These are phyloP conservation scores for Breviolum minutum DNA, from an alignment of 73 alveolate species.

Conservation along the genomic window DNA sequence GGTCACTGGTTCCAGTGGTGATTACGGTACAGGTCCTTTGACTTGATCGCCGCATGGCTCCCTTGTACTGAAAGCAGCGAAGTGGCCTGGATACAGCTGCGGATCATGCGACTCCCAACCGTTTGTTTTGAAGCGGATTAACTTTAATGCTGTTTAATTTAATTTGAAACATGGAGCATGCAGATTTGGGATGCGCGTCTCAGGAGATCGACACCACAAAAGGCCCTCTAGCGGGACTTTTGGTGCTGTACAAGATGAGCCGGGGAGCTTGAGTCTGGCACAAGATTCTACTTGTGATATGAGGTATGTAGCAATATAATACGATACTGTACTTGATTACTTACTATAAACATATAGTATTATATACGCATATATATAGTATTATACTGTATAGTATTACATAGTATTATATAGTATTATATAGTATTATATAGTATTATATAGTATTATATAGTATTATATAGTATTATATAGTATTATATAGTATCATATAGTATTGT, in stretches of 20 bases:
- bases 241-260: slow-evolving; percentile 48
- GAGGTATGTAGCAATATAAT: too few species aligned
- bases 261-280: neutral
- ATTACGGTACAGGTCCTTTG: neutral
- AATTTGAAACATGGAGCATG: too few species aligned
- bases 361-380: too few species aligned
- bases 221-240: slow-evolving; percentile 53
- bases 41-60: neutral
- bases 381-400: too few species aligned
- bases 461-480: too few species aligned
- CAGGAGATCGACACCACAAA: slow-evolving; percentile 47
- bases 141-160: neutral
- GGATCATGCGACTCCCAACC: neutral
- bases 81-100: neutral
- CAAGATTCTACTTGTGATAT: neutral
- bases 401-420: too few species aligned
- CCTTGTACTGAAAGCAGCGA: neutral
- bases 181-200: neutral
- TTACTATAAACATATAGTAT: too few species aligned
- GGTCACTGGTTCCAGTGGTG: neutral
- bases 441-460: too few species aligned
- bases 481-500: too few species aligned
- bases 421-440: too few species aligned
- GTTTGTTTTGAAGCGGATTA: neutral
- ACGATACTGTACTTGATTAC: too few species aligned